Percentiles rank a stretch among this genome's conserved stretches.
These are phyloP conservation scores for Kazachstania africana DNA, from an alignment of 805 yeast species.

Conservation along the genomic window DNA sequence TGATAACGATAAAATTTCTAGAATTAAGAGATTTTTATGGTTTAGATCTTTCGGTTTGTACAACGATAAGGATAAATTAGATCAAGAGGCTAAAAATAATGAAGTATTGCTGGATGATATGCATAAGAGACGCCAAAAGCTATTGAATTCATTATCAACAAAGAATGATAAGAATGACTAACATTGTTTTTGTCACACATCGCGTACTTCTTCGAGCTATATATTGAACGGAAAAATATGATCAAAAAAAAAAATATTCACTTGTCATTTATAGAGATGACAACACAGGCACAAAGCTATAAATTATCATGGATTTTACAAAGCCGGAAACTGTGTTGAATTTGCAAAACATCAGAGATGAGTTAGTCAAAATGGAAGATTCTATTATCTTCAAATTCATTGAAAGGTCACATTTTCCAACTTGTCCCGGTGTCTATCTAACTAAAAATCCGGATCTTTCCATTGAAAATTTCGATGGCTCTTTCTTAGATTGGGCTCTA, in stretches of 20 bases:
- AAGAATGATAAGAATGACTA: conserved; percentile 36
- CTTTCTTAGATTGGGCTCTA: conserved; percentile 80
- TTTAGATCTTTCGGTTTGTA: conserved; percentile 32
- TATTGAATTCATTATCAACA: too few relatives aligned
- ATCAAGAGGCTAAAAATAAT: conserved; percentile 41
- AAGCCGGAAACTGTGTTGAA: conserved; percentile 74
- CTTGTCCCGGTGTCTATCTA: conserved; percentile 65
- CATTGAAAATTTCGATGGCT: conserved; percentile 62
- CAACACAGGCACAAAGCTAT: neutral
- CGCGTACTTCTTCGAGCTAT: too few relatives aligned
- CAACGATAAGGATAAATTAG: conserved; percentile 21
- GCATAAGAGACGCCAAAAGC: conserved; percentile 5
- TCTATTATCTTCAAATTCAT: conserved; percentile 86
- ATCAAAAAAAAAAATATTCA: neutral
- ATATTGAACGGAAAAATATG: too few relatives aligned
- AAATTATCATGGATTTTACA: conserved; percentile 61
- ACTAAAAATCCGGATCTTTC: conserved; percentile 33
- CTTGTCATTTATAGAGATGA: neutral
- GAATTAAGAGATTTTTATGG: conserved; percentile 49
- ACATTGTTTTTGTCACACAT: too few relatives aligned
- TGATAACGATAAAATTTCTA: conserved; percentile 36
- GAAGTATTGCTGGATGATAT: conserved; percentile 60
- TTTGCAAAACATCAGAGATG: conserved; percentile 69
- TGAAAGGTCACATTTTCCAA: conserved; percentile 81
- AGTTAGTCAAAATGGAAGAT: conserved; percentile 89